These are phyloP conservation scores for Globisporangium heterothallicum DNA, from an alignment of 352 stramenopile genomes.

Conservation along the genomic window DNA sequence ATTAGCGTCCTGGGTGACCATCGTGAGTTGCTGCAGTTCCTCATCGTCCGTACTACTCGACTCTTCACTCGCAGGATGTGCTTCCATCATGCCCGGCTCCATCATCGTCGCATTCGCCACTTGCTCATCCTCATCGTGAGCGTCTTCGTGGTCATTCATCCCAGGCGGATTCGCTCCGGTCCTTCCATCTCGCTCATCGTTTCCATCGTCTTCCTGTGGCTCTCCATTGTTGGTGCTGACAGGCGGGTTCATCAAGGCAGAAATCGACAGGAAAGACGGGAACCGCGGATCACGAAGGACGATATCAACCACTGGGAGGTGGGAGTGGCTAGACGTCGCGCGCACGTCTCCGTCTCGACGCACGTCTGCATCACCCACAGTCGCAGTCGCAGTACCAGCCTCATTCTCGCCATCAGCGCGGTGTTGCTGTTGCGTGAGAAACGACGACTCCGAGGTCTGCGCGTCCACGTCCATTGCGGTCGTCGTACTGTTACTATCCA, in stretches of 20 bases:
- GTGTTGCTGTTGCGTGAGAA: neutral
- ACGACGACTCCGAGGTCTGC: neutral
- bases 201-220: neutral
- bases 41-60: conserved; percentile 77
- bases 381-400: too few relatives aligned
- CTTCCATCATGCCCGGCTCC: conserved; percentile 5
- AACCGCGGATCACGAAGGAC: too few relatives aligned
- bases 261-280: neutral
- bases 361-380: neutral
- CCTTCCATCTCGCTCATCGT: neutral
- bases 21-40: conserved; percentile 63
- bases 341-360: neutral
- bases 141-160: conserved; percentile 2
- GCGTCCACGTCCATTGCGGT: conserved; percentile 1
- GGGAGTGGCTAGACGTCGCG: neutral
- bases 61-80: conserved; percentile 36
- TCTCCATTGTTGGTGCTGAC: neutral
- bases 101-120: conserved; percentile 17
- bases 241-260: neutral
- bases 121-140: conserved; percentile 12
- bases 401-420: neutral
- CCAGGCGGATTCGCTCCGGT: neutral
- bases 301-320: too few relatives aligned
- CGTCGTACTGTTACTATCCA: neutral
- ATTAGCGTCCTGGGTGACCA: conserved; percentile 42